A percentile compares a stretch with the other conserved stretches of the same genome.
phyloP scores from a whole-genome alignment of 805 yeast species.

The Yueomyces sinensis region DNA sequence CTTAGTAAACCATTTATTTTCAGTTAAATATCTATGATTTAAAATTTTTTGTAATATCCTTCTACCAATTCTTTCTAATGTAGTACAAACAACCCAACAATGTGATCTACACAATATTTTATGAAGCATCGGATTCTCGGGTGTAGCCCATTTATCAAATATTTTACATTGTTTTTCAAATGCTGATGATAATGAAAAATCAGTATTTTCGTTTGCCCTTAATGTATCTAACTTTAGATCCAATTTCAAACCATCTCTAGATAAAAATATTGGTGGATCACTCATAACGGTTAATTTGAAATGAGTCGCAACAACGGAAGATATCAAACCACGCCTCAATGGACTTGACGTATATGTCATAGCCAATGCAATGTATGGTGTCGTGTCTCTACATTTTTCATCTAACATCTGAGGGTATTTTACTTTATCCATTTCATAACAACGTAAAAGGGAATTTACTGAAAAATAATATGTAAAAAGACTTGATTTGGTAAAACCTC shows the following conservation, averaged over 20 bases:
- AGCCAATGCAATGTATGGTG: slow-evolving; percentile 11
- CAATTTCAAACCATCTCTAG: slow-evolving; percentile 1
- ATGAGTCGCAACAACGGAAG: slow-evolving; percentile 6
- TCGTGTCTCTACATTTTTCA: slow-evolving; percentile 1
- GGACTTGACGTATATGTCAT: slow-evolving; percentile 2
- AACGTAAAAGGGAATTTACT: slow-evolving; percentile 4
- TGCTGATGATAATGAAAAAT: not conserved
- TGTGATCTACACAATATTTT: slow-evolving; percentile 2
- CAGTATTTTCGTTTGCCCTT: not conserved
- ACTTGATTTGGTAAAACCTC: slow-evolving; percentile 2
- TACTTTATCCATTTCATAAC: slow-evolving; percentile 9
- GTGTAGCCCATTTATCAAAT: slow-evolving; percentile 1
- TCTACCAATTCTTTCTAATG: slow-evolving; percentile 4
- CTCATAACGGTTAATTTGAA: slow-evolving; percentile 7
- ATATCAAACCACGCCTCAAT: slow-evolving; percentile 2
- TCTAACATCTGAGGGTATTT: slow-evolving; percentile 7
- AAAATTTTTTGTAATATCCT: slow-evolving; percentile 5
- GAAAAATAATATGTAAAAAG: slow-evolving; percentile 8
- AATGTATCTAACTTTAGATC: slow-evolving; percentile 3
- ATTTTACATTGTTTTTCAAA: slow-evolving; percentile 5
- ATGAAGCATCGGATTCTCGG: slow-evolving; percentile 1
- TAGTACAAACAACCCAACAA: slow-evolving; percentile 1
- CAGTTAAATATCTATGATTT: slow-evolving; percentile 5
- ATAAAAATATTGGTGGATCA: slow-evolving; percentile 2
- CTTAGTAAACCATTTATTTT: slow-evolving; percentile 1